These are phyloP conservation scores for Podospora appendiculata DNA, from an alignment of 495 filamentous ascomycete species.

Conservation along the genomic window DNA sequence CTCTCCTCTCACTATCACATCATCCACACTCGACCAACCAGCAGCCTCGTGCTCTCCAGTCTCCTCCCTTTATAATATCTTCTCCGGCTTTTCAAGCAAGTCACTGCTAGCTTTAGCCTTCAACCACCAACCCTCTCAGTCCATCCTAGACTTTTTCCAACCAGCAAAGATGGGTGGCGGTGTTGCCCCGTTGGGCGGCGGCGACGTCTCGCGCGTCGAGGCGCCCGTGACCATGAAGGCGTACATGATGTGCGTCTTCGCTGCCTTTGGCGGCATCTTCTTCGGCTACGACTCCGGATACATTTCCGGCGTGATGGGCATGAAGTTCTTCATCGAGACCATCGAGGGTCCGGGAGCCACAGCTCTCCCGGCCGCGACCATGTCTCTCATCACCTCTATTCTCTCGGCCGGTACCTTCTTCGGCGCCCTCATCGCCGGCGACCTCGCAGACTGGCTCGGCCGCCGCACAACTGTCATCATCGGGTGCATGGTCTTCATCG, in stretches of 20 bases:
- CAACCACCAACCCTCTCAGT: not conserved
- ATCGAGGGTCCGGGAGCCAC: conserved; percentile 27
- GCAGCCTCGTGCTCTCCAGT: not conserved
- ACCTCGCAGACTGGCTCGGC: conserved; percentile 60
- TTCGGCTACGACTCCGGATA: conserved; percentile 60
- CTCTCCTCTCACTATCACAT: not conserved
- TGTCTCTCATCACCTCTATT: conserved; percentile 67
- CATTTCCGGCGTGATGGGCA: conserved; percentile 53
- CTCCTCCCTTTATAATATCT: not conserved
- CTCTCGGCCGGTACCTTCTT: conserved; percentile 54
- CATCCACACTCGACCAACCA: not conserved
- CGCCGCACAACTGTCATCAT: conserved; percentile 59
- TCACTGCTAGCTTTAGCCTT: not conserved
- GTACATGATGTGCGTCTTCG: conserved; percentile 61
- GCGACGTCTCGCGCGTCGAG: conserved; percentile 44
- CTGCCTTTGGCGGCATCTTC: conserved; percentile 60
- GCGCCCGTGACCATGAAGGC: conserved; percentile 57
- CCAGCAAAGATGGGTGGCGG: conserved; percentile 11
- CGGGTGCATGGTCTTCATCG: conserved; percentile 54
- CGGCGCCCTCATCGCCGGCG: conserved; percentile 61
- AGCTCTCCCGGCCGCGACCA: conserved; percentile 25
- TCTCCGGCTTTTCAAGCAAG: not conserved
- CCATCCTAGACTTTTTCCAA: not conserved
- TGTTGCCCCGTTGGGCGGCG: conserved; percentile 30
- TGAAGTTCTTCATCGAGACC: conserved; percentile 46